phyloP scores from a whole-genome alignment of 1,284 basidiomycete genomes.

The Puccinia novopanici region DNA sequence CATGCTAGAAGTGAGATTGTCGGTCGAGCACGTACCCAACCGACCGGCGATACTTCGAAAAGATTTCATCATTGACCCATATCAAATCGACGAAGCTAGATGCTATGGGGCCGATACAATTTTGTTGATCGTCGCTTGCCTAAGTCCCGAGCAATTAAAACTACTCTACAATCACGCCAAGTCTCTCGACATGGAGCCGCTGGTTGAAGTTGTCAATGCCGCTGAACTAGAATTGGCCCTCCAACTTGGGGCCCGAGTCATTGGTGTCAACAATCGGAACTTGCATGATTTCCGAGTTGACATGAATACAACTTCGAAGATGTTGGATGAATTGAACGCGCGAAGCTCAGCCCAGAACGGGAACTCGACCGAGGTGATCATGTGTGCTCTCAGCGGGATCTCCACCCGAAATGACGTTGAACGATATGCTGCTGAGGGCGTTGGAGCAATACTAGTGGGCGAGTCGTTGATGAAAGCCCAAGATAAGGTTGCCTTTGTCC shows the following conservation, averaged over 20 bases:
- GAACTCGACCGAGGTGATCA: slow-evolving; percentile 67
- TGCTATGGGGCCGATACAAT: slow-evolving; percentile 91
- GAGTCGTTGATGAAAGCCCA: slow-evolving; percentile 92
- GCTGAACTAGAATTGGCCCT: slow-evolving; percentile 85
- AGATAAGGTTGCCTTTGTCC: slow-evolving; percentile 80
- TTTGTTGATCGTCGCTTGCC: slow-evolving; percentile 95
- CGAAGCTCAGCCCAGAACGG: not conserved
- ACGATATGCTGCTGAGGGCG: slow-evolving; percentile 79
- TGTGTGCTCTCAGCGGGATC: slow-evolving; percentile 92
- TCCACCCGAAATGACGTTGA: slow-evolving; percentile 75
- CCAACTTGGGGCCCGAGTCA: slow-evolving; percentile 81
- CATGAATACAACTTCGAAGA: slow-evolving; percentile 80
- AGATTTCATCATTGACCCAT: slow-evolving; percentile 92
- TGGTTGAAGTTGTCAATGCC: slow-evolving; percentile 97
- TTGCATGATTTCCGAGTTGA: slow-evolving; percentile 95
- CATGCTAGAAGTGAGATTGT: slow-evolving; percentile 81
- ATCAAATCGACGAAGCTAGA: slow-evolving; percentile 91
- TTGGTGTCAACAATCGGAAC: slow-evolving; percentile 98
- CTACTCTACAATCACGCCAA: slow-evolving; percentile 77
- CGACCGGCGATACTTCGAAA: slow-evolving; percentile 95
- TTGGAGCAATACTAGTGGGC: slow-evolving; percentile 88
- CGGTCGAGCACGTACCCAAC: slow-evolving; percentile 78
- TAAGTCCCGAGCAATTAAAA: slow-evolving; percentile 71
- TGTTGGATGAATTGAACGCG: slow-evolving; percentile 27
- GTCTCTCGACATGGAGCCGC: slow-evolving; percentile 88